These are phyloP conservation scores for Camptophora hylomeconis DNA, from an alignment of 2,329 filamentous ascomycete genomes.

Conservation along the genomic window DNA sequence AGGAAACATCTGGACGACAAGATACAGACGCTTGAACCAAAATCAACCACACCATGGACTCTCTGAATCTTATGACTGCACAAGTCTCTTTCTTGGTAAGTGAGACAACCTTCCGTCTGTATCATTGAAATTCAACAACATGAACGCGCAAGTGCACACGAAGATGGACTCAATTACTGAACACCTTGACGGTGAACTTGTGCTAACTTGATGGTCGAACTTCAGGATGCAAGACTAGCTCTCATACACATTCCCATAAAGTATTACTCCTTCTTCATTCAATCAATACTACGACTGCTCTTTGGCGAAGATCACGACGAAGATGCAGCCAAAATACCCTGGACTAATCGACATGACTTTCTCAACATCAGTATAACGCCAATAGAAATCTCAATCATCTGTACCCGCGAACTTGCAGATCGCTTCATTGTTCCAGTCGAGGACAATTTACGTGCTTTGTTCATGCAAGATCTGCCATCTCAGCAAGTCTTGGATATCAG, in stretches of 20 bases:
- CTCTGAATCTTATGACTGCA: slow-evolving; percentile 18
- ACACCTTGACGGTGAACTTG: not conserved
- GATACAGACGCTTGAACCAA: no score
- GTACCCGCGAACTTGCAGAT: slow-evolving; percentile 60
- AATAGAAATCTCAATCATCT: slow-evolving; percentile 85
- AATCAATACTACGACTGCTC: slow-evolving; percentile 75
- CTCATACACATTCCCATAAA: slow-evolving; percentile 81
- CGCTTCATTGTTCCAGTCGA: slow-evolving; percentile 65
- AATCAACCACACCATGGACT: slow-evolving; percentile 14
- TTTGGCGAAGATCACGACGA: slow-evolving; percentile 45
- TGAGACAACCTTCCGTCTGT: not conserved
- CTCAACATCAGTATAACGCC: slow-evolving; percentile 89
- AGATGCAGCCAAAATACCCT: slow-evolving; percentile 21
- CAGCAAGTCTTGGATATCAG: slow-evolving; percentile 49
- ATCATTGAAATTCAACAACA: no score
- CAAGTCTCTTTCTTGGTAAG: slow-evolving; percentile 18
- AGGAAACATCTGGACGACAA: no score
- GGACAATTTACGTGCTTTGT: slow-evolving; percentile 39
- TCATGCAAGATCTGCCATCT: slow-evolving; percentile 14
- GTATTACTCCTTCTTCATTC: slow-evolving; percentile 64
- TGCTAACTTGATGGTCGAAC: not conserved
- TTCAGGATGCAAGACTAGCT: slow-evolving; percentile 71
- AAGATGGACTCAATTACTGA: no score
- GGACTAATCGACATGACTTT: slow-evolving; percentile 56
- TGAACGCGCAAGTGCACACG: no score